Base-by-base conservation (phyloP, 2,329 filamentous ascomycete genomes). In the Aspergillus pseudoviridinutans region DNA sequence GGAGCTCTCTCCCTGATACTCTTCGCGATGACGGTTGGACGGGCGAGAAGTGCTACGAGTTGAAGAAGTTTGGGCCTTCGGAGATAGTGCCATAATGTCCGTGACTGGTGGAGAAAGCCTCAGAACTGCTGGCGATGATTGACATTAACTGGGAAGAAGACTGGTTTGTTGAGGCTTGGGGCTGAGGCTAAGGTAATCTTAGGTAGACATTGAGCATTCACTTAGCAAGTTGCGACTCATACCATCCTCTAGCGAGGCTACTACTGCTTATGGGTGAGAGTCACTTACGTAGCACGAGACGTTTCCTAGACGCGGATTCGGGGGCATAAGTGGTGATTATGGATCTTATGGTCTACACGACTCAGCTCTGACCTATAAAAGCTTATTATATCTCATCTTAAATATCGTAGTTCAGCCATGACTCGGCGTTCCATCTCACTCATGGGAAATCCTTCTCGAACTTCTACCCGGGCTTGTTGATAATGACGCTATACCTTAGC, bases 1-100 rank as follows among this genome's bases (percentile, higher is more conserved):
- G 20, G 29, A 28, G 10, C 44, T 47, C 22, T 22, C 12, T 24
- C 22, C 24, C 22, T 25, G 44, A 6, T 7, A 27, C 32, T 17
- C 32, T 38, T 38, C 32, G 24, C 22, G 22, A 47, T 47, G 44
- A 47, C 14, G 24, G 22, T 24, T 17, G 14, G 32, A 17, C 12
- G 17, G 20, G 22, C 4, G 44, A 47, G 44, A 14, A 24, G 44
- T 27, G 44, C 20, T 22, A 47, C 12, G 22, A 25, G 10, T 25
- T 47, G 44, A 20, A 14, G 44, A 24, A 7, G n/a, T 24, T 22
- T 47, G 20, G 12, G 12, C 14, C 9, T 1, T 47, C 44, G 44
- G 24, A 42, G 24, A 25, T 27, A 53, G 58, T 60, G 58, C 54
- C 60, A 63, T 56, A 60, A 64, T 63, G 62, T 64, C 66, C 58